Conservation (phyloP, 768 basidiomycete species). For the Lentinula detonsa region DNA sequence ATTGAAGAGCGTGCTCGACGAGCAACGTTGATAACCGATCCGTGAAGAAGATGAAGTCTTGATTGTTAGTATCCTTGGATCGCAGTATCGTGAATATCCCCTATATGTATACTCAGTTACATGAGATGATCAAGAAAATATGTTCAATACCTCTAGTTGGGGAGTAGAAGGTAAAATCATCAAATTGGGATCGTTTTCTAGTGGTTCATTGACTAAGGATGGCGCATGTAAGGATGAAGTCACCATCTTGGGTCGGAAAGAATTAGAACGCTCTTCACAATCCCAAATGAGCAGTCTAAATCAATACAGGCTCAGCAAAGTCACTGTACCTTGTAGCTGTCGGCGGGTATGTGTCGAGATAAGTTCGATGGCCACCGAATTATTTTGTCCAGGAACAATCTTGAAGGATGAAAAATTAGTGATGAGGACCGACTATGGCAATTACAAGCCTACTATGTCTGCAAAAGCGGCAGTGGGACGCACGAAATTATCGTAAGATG, state of each 20-base stretch:
- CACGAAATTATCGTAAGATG: conserved; percentile 91
- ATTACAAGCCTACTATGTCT: conserved; percentile 62
- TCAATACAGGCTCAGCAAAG: neutral
- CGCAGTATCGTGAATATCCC: conserved; percentile 88
- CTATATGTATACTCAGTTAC: conserved; percentile 28
- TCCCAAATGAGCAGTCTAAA: neutral
- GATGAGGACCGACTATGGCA: neutral
- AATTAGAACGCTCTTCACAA: conserved; percentile 65
- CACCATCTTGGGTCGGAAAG: conserved; percentile 24
- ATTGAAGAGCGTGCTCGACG: conserved; percentile 77
- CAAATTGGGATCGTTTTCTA: conserved; percentile 44
- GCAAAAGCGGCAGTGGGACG: conserved; percentile 81
- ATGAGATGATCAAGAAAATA: neutral
- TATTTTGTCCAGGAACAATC: conserved; percentile 95
- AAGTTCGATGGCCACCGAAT: conserved; percentile 86
- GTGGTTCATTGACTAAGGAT: conserved; percentile 22
- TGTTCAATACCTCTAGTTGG: conserved; percentile 62
- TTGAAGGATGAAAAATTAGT: conserved; percentile 21
- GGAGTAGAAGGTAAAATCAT: conserved; percentile 71
- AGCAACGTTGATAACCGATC: conserved; percentile 83
- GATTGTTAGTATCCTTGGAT: conserved; percentile 58
- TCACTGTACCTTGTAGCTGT: conserved; percentile 51
- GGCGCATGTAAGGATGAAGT: neutral
- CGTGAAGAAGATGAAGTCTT: conserved; percentile 91
- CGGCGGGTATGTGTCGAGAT: conserved; percentile 87